Percentiles rank a stretch among this genome's conserved stretches.
Evolutionary conservation across 2,329 filamentous ascomycete species (phyloP).

Genomic region (Ceratocystiopsis minuta): DNA sequence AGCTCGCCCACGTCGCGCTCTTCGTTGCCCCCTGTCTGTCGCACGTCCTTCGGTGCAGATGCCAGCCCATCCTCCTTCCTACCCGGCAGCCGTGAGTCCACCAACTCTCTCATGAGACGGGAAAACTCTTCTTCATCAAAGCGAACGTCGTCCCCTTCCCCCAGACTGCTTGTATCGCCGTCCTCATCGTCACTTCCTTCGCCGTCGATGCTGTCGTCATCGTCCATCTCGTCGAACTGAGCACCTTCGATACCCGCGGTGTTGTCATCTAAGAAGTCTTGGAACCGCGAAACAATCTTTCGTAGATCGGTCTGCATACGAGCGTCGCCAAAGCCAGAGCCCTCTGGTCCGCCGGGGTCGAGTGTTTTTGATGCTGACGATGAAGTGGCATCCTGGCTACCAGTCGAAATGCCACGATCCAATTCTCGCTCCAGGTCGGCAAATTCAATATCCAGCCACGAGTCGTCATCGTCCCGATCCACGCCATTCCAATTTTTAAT

Average conservation of each 20-base stretch:
- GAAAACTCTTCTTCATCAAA: slow-evolving; percentile 77
- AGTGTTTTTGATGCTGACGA: background rate
- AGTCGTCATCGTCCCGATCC: slow-evolving; percentile 59
- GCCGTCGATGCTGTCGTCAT: slow-evolving; percentile 34
- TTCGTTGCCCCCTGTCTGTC: background rate
- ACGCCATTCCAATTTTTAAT: slow-evolving; percentile 48
- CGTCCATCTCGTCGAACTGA: slow-evolving; percentile 55
- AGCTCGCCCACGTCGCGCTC: too few species aligned
- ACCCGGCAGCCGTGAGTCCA: slow-evolving; percentile 38
- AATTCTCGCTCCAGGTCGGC: slow-evolving; percentile 76
- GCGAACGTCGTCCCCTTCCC: slow-evolving; percentile 56
- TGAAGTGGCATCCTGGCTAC: background rate
- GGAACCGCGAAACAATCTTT: slow-evolving; percentile 88
- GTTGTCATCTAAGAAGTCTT: slow-evolving; percentile 77
- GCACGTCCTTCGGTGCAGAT: slow-evolving; percentile 1
- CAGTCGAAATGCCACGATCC: slow-evolving; percentile 21
- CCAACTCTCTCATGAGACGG: slow-evolving; percentile 81
- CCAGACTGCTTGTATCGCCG: slow-evolving; percentile 10
- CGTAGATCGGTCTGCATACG: slow-evolving; percentile 57
- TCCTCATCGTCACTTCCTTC: slow-evolving; percentile 36
- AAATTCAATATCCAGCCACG: slow-evolving; percentile 85
- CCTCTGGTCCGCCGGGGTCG: slow-evolving; percentile 10
- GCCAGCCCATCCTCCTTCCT: background rate
- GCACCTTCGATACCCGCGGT: slow-evolving; percentile 64
- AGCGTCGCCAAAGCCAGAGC: slow-evolving; percentile 41